phyloP scores from a whole-genome alignment of 2,329 filamentous ascomycete species.

The Pseudogymnoascus sp. region DNA sequence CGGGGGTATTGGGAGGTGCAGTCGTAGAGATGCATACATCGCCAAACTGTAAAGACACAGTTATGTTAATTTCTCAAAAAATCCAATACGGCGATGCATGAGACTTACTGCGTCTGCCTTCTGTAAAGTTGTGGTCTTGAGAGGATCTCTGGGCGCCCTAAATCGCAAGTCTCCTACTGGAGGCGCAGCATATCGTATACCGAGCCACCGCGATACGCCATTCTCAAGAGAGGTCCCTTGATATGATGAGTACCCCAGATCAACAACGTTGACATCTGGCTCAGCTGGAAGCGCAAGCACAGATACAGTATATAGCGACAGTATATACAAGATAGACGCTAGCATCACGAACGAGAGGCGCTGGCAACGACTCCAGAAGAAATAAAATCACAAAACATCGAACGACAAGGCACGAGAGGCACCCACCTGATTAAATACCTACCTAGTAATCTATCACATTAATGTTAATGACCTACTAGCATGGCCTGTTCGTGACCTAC shows the following conservation, averaged over 20 bases:
- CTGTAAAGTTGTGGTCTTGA: slow-evolving; percentile 15
- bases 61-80: not conserved
- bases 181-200: slow-evolving; percentile 64
- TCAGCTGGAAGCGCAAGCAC: not conserved
- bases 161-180: slow-evolving; percentile 60
- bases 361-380: not conserved
- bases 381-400: not conserved
- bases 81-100: not conserved
- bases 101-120: slow-evolving; percentile 21
- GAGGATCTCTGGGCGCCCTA: slow-evolving; percentile 55
- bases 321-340: not conserved
- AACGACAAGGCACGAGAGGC: not conserved
- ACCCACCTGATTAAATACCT: slow-evolving; percentile 2
- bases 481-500: not conserved
- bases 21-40: slow-evolving; percentile 20
- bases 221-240: slow-evolving; percentile 43
- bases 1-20: slow-evolving; percentile 21
- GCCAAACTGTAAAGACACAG: slow-evolving; percentile 17
- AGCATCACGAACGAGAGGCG: not conserved
- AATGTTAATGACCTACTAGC: not conserved
- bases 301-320: not conserved
- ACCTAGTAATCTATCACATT: not conserved
- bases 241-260: slow-evolving; percentile 61
- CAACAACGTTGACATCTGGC: slow-evolving; percentile 34
- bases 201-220: slow-evolving; percentile 63